Base-by-base conservation (phyloP, 2,329 filamentous ascomycete species). In the Phialophora macrospora region DNA sequence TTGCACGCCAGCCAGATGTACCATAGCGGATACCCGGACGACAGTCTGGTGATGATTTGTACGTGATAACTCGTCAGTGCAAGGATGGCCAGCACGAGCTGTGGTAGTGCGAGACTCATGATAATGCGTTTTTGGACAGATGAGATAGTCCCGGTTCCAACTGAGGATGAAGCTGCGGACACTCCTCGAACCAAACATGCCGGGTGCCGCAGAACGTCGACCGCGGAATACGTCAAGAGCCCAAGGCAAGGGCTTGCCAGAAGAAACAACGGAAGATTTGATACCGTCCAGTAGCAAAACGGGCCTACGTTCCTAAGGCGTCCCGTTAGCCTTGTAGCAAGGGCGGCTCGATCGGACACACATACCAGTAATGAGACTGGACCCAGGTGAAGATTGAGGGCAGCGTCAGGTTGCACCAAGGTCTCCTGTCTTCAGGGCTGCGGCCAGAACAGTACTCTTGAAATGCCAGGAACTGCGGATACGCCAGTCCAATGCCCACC, bases 361-460 rank as follows among this genome's bases (percentile, higher is more conserved):
- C 87, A 77, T 83, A 96, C 93, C 95, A 99, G 78, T 99, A 98
- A 73, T 91, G 83, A 54, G 84, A 83, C 75, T 99, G 95, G 1
- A 98, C 94, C 82, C 90, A 98, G 0, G 87, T 84, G 78, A 96
- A 98, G 66, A 99, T 93, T 75, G 92, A 96, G 3, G 95, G 95
- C 12, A 93, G 69, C n/a, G 79, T 76, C 20, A 81, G 83, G 22
- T 77, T 75, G 76, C 95, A 99, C 95, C 95, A 99, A 3, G 87
- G 85, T 63, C 91, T 81, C 66, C 46, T 73, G 34, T 30, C 64
- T 20, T 22, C 74, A 64, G 51, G 74, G 73, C 20, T 74, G 70
- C 28, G 67, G 64, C 44, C 71, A 66, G 73, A 72, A 71, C 92
- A 97, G 76, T 89, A 97, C 48, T 86, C 84, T 58, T 77, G 75